Conservation (phyloP, 1,139 yeast species). For the Protomyces gravidus region DNA sequence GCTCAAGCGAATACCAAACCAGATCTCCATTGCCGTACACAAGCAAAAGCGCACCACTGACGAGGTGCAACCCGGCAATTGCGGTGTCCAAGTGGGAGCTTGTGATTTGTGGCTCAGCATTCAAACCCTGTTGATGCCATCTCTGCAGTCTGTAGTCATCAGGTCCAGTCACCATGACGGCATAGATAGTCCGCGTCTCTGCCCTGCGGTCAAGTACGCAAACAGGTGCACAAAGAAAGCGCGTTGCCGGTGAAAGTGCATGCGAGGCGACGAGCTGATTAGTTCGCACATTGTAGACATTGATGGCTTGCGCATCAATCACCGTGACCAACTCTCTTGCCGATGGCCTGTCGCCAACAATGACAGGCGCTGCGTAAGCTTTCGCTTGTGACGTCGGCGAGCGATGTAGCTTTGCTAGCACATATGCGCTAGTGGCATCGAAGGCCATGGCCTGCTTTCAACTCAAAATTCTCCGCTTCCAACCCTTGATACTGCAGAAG, state of each 20-base stretch:
- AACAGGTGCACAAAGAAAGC: slow-evolving; percentile 20
- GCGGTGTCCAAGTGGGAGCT: background rate
- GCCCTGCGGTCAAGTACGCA: slow-evolving; percentile 2
- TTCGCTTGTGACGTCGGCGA: slow-evolving; percentile 6
- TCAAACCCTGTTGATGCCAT: slow-evolving; percentile 2
- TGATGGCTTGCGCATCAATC: slow-evolving; percentile 18
- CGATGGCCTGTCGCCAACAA: background rate
- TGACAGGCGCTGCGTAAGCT: slow-evolving; percentile 3
- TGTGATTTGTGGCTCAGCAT: slow-evolving; percentile 5
- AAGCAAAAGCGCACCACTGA: background rate
- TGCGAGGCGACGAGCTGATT: slow-evolving; percentile 18
- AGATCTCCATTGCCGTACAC: background rate
- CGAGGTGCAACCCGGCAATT: background rate
- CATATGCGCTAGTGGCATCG: background rate
- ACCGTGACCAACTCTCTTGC: slow-evolving; percentile 14
- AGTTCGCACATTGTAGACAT: slow-evolving; percentile 15
- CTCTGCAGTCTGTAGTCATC: slow-evolving; percentile 8
- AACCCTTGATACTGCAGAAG: too few relatives aligned
- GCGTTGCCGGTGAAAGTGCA: slow-evolving; percentile 20
- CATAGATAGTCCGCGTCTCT: slow-evolving; percentile 7
- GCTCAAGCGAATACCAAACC: background rate
- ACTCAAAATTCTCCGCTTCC: too few relatives aligned
- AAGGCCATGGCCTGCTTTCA: too few relatives aligned
- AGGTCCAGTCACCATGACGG: slow-evolving; percentile 10
- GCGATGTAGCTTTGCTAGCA: slow-evolving; percentile 16